Conservation (phyloP, 495 filamentous ascomycete genomes). For the Aspergillus biplanus region DNA sequence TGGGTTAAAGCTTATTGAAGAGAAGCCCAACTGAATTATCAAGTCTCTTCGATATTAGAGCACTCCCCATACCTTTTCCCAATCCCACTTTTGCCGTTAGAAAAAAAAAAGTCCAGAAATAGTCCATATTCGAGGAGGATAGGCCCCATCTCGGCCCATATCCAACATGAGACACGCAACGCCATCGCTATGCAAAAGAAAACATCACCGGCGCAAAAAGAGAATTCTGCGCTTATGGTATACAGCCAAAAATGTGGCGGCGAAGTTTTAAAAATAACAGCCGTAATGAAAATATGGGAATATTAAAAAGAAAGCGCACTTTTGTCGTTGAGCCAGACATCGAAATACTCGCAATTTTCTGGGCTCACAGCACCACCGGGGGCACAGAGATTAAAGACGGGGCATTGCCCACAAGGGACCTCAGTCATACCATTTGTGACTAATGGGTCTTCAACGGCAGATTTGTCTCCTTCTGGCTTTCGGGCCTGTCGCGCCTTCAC, state of each 20-base stretch:
- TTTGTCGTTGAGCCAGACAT: constrained; percentile 65
- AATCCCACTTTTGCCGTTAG: constrained; percentile 6
- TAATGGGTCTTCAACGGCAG: constrained; percentile 31
- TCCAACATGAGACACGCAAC: constrained; percentile 34
- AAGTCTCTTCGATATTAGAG: neutral
- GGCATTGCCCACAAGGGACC: constrained; percentile 87
- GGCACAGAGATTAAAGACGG: constrained; percentile 90
- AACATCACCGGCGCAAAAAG: constrained; percentile 19
- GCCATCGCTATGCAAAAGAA: constrained; percentile 48
- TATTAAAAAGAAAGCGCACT: constrained; percentile 16
- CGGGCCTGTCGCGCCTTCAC: constrained; percentile 46
- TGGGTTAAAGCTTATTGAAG: neutral
- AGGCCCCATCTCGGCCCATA: constrained; percentile 22
- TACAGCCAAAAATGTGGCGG: constrained; percentile 15
- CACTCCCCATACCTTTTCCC: neutral
- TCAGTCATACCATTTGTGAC: constrained; percentile 77
- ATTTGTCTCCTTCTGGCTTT: constrained; percentile 35
- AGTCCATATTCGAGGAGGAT: constrained; percentile 14
- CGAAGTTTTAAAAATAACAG: neutral
- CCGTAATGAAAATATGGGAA: neutral
- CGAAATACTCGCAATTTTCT: constrained; percentile 88
- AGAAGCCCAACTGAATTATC: neutral
- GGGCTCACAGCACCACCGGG: constrained; percentile 88
- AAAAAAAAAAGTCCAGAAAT: constrained; percentile 14
- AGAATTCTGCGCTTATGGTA: constrained; percentile 17